Evolutionary conservation across 2,329 filamentous ascomycete species (phyloP).

Genomic region (Sporothrix euskadiensis): DNA sequence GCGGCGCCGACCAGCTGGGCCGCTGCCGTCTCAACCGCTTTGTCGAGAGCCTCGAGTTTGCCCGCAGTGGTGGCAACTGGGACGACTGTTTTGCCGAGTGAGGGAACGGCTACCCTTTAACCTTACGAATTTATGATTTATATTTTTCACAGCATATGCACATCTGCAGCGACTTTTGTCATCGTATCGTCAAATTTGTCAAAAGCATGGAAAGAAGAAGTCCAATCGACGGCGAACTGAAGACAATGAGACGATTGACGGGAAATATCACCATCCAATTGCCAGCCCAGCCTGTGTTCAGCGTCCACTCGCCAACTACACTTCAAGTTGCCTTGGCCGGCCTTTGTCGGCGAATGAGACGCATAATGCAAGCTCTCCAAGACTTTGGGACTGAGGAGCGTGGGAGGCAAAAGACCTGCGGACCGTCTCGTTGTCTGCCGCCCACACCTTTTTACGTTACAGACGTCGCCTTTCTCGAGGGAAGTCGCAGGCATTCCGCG

Average conservation of each 20-base stretch:
- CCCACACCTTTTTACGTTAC: neutral
- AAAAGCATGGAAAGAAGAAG: neutral
- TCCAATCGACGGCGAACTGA: neutral
- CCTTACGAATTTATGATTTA: neutral
- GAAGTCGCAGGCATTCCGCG: neutral
- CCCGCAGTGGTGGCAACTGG: constrained; percentile 72
- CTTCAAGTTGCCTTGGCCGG: neutral
- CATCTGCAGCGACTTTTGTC: neutral
- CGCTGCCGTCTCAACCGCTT: constrained; percentile 70
- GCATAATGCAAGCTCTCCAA: neutral
- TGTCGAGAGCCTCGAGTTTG: constrained; percentile 74
- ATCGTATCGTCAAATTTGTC: neutral
- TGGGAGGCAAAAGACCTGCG: neutral
- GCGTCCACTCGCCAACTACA: neutral
- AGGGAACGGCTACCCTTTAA: neutral
- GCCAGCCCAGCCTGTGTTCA: neutral
- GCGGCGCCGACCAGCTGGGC: constrained; percentile 68
- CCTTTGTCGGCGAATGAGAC: neutral
- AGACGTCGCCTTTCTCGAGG: neutral
- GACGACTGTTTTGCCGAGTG: constrained; percentile 54
- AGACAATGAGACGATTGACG: neutral
- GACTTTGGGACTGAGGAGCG: neutral
- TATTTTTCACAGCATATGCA: neutral
- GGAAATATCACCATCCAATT: neutral
- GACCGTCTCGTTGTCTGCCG: neutral